Evolutionary conservation across 352 stramenopile species (phyloP).

Genomic region (Phytophthora quininea): DNA sequence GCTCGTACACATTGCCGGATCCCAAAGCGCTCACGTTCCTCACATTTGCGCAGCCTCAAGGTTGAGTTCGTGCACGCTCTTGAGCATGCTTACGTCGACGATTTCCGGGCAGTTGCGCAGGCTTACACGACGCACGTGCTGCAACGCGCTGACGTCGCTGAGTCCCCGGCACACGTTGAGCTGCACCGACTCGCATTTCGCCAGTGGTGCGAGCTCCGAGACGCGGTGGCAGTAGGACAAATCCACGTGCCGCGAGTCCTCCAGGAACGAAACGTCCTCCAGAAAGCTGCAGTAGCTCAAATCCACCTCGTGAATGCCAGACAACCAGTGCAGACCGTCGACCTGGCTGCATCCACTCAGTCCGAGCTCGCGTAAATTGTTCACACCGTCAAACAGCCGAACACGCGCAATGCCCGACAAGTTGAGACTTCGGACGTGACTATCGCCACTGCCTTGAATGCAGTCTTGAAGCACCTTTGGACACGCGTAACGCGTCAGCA

Average conservation of each 20-base stretch:
- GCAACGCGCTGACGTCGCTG: conserved; percentile 48
- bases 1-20: conserved; percentile 38
- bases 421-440: conserved; percentile 47
- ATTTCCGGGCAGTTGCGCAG: conserved; percentile 67
- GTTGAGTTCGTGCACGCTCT: conserved; percentile 59
- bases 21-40: conserved; percentile 47
- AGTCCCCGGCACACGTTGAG: conserved; percentile 70
- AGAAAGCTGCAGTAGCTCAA: conserved; percentile 73
- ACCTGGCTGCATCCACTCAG: conserved; percentile 65
- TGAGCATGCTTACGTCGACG: conserved; percentile 50
- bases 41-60: conserved; percentile 55
- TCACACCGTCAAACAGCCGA: conserved; percentile 59
- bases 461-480: conserved; percentile 35
- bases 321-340: conserved; percentile 48
- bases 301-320: conserved; percentile 53
- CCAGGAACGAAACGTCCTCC: conserved; percentile 53
- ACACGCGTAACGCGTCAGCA: conserved; percentile 41
- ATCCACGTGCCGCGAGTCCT: conserved; percentile 46
- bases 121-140: conserved; percentile 48
- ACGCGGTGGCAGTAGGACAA: conserved; percentile 76
- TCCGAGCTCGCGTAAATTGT: conserved; percentile 50
- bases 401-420: conserved; percentile 57
- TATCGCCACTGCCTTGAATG: conserved; percentile 17
- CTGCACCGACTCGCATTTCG: conserved; percentile 52
- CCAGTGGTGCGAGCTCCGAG: conserved; percentile 49